Conservation (phyloP, 2,329 filamentous ascomycete genomes). For the Penicillium sp. region DNA sequence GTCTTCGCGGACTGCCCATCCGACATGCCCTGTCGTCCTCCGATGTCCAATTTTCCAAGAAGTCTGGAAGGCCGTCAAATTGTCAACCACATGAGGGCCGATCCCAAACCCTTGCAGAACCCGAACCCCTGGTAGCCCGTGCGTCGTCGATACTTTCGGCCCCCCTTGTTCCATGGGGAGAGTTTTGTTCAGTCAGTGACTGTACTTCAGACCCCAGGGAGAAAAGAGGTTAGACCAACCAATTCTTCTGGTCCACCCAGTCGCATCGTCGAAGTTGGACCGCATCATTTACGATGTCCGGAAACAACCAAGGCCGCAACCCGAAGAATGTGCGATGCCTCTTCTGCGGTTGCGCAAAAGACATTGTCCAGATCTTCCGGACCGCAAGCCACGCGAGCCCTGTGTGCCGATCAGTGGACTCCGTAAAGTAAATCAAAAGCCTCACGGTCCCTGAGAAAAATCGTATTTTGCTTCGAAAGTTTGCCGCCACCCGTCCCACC, state of each 20-base stretch:
- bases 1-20: not conserved
- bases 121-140: not conserved
- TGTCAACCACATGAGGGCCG: conserved; percentile 10
- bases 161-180: not conserved
- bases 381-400: conserved; percentile 22
- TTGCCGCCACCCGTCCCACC: conserved; percentile 5
- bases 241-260: conserved; percentile 9
- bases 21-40: not conserved
- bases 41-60: conserved; percentile 14
- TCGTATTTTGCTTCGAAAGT: not conserved
- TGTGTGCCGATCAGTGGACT: conserved; percentile 5
- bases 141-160: not conserved
- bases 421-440: not conserved
- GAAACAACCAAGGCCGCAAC: conserved; percentile 14
- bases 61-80: conserved; percentile 9
- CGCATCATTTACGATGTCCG: conserved; percentile 9
- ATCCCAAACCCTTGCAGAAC: conserved; percentile 9
- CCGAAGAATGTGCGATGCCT: not conserved
- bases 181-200: not conserved
- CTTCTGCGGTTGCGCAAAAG: conserved; percentile 16
- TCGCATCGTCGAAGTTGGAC: conserved; percentile 13
- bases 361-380: conserved; percentile 4
- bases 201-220: conserved; percentile 5
- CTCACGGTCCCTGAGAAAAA: not conserved
- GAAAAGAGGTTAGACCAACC: conserved; percentile 5